A percentile compares a stretch with the other conserved stretches of the same genome.
phyloP scores from a whole-genome alignment of 2,329 filamentous ascomycete genomes.

The Fonsecaea erecta region DNA sequence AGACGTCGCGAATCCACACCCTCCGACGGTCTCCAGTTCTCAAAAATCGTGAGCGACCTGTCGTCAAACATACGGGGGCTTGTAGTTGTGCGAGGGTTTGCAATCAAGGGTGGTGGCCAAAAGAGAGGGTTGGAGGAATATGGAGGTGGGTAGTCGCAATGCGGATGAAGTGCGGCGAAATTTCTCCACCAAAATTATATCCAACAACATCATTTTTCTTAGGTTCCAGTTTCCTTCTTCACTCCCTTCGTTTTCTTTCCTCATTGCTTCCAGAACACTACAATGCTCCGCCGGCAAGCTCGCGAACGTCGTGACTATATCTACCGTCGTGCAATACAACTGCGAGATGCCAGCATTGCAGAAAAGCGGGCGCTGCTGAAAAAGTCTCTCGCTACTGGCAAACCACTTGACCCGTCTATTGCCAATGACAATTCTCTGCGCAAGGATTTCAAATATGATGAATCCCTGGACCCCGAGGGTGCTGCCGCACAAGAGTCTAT shows the following conservation, averaged over 20 bases:
- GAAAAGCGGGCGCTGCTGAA: slow-evolving; percentile 89
- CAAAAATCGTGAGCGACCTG: not conserved
- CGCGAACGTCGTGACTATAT: slow-evolving; percentile 85
- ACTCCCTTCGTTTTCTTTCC: not conserved
- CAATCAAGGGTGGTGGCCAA: not conserved
- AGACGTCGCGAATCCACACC: slow-evolving; percentile 25
- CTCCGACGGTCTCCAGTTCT: slow-evolving; percentile 27
- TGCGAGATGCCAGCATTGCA: slow-evolving; percentile 88
- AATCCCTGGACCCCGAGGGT: slow-evolving; percentile 79
- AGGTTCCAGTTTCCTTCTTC: not conserved
- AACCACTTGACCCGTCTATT: slow-evolving; percentile 78
- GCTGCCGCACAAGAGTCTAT: slow-evolving; percentile 83
- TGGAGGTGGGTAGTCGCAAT: slow-evolving; percentile 10
- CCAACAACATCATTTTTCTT: not conserved
- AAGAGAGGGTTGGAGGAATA: slow-evolving; percentile 8
- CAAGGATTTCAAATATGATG: slow-evolving; percentile 92
- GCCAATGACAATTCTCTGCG: slow-evolving; percentile 84
- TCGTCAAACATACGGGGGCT: slow-evolving; percentile 21
- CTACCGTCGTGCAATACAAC: slow-evolving; percentile 82
- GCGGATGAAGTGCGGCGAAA: slow-evolving; percentile 21
- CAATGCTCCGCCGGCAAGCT: slow-evolving; percentile 67
- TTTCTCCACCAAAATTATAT: slow-evolving; percentile 25
- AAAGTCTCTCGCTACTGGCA: slow-evolving; percentile 84
- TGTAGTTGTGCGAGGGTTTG: slow-evolving; percentile 2
- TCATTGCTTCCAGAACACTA: not conserved